Conservation (phyloP, 2,329 filamentous ascomycete species). For the Seiridium unicorne region DNA sequence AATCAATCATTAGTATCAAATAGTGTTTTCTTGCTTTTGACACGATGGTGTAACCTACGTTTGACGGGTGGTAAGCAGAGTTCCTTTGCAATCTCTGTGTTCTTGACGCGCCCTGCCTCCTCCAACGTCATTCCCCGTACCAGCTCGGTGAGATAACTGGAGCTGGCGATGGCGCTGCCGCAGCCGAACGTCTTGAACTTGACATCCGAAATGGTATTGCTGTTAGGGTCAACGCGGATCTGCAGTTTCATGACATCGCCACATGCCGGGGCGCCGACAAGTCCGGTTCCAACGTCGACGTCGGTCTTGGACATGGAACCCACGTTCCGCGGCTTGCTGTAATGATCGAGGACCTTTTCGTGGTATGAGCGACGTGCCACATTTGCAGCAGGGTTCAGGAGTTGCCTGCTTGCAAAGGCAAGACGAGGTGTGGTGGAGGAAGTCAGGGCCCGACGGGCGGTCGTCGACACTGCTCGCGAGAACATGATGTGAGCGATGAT, state of each 20-base stretch:
- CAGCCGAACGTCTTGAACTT: constrained; percentile 86
- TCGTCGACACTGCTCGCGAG: constrained; percentile 13
- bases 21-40: constrained; percentile 1
- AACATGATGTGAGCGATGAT: constrained; percentile 14
- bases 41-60: constrained; percentile 42
- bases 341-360: constrained; percentile 74
- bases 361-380: constrained; percentile 47
- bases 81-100: constrained; percentile 98
- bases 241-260: constrained; percentile 94
- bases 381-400: constrained; percentile 37
- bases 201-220: constrained; percentile 74
- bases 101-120: constrained; percentile 87
- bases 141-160: constrained; percentile 90
- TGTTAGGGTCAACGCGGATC: constrained; percentile 75
- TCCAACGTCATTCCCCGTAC: constrained; percentile 96
- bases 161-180: constrained; percentile 87
- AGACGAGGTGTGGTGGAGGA: constrained; percentile 32
- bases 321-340: constrained; percentile 76
- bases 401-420: constrained; percentile 36
- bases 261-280: constrained; percentile 84
- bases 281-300: constrained; percentile 69
- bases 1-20: constrained; percentile 13
- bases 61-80: constrained; percentile 77
- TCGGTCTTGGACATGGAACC: constrained; percentile 73
- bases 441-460: constrained; percentile 40